Evolutionary conservation across 257 asterid genomes (phyloP), one percentile per base, ranked within the genome.

Genomic region (Leptodermis oblonga): DNA sequence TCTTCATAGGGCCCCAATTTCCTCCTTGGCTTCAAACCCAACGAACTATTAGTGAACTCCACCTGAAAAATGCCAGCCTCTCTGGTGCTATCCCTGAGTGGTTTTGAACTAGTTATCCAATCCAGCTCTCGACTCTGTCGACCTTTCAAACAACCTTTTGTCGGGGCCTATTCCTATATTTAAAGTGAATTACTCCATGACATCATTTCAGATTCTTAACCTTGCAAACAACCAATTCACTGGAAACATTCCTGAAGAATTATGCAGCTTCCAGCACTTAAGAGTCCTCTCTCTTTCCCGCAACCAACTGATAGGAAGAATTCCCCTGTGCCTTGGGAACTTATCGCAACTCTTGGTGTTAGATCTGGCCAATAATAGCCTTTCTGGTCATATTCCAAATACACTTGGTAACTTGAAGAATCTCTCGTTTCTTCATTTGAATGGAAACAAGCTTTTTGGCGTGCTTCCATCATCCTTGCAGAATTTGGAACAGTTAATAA

Each of bases 1-100:
- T 62, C 31, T 36, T 4, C 7, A 56, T 69, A 9, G 75, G 79
- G 26, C 69, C 79, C 7, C 53, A 18, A 18, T 63, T 69, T 31
- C 74, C 79, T 59, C 12, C 20, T 0, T 75, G 79, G 79, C 71
- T 75, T 31, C 59, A 54, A 30, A 70, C 72, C 3, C 75, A 75
- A 17, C 62, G 15, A 1, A 13, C 1, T 13, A 62, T 70, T 15
- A 1, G 1, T 3, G 1, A 0, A 7, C 18, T 74, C 17, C 2
- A 6, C 11, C 37, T 74, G 41, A 39, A 23, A 4, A 61, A 62
- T 39, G 26, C 58, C 6, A 37, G 62, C 67, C 69, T 75, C 33
- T 42, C 43, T 7, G 75, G 53, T 9, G 18, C 22, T 1, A 28
- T 70, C 0, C 79, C 79, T 9, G 25, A 31, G 17, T 75, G 72